Base-by-base conservation (phyloP, 2,329 filamentous ascomycete species). In the Dothiorella sarmentorum region DNA sequence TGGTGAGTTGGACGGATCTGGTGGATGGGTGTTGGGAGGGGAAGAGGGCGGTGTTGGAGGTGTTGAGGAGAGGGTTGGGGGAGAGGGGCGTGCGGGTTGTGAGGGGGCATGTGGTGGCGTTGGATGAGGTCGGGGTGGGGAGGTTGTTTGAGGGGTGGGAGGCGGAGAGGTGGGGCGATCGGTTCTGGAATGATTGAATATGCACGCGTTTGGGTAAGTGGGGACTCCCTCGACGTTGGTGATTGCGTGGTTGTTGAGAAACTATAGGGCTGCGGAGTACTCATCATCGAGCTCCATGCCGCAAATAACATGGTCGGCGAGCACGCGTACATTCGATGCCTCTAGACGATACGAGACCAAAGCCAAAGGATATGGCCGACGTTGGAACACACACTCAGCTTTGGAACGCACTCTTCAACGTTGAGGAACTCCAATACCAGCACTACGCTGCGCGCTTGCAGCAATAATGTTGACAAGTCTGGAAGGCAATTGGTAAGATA, bases 21-120 rank as follows among this genome's bases (percentile, higher is more conserved):
- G 49, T 53, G 22, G 49, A 53, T 33, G 49, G 49, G n/a, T 53
- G 22, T 18, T 53, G 49, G 49, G 49, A 53, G 22, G 49, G 40
- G 24, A 53, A 53, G 24, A 40, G 10, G 17, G 35, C 15, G 24
- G 49, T 53, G 2, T 27, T 53, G 35, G 35, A 40, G 4, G 49
- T 40, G 33, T 22, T 53, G 33, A 20, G 4, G 49, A n/a, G 9
- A 11, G 49, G 22, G 15, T 20, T 53, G 22, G n/a, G 4, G n/a
- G 24, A 9, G 49, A 53, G 33, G 24, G 49, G 49, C 4, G 35
- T 53, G n/a, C 40, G 17, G 49, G 24, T 53, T 3, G 24, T 40
- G 35, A 29, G 15, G 22, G 49, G 49, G 18, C 33, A 22, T 27
- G 33, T 53, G 22, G 35, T 53, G 10, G 49, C 49, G 24, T 31